Percentiles rank a stretch among this genome's conserved stretches.
Conservation (phyloP, 2,329 filamentous ascomycete species). For the Xylariomycetidae sp. region DNA sequence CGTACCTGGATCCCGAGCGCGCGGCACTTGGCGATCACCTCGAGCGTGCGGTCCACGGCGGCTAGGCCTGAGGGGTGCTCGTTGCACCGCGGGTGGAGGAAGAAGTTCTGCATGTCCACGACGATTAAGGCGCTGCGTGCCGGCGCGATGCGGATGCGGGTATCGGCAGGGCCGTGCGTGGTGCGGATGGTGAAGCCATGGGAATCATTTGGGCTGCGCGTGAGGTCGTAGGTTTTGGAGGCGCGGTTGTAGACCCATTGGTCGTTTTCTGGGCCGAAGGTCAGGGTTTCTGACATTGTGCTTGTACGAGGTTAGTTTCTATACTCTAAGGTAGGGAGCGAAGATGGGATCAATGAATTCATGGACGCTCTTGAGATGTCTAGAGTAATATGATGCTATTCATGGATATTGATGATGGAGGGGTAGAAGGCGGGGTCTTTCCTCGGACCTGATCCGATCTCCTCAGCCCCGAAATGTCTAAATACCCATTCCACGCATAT, state of each 20-base stretch:
- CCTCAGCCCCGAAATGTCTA: no score
- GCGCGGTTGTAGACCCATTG: slow-evolving; percentile 25
- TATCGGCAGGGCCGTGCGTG: neutral
- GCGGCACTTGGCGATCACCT: slow-evolving; percentile 39
- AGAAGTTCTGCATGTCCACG: slow-evolving; percentile 49
- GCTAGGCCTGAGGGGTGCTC: slow-evolving; percentile 34
- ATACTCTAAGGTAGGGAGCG: no score
- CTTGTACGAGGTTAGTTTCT: no score
- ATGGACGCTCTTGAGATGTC: no score
- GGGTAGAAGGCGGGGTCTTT: no score
- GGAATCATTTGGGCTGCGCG: slow-evolving; percentile 13
- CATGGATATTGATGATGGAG: no score
- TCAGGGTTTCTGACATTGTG: slow-evolving; percentile 15
- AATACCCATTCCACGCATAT: no score
- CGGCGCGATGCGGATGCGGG: slow-evolving; percentile 19
- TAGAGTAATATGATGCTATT: no score
- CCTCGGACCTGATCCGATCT: no score
- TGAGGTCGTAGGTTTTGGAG: slow-evolving; percentile 22
- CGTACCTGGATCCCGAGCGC: slow-evolving; percentile 40
- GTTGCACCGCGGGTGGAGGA: slow-evolving; percentile 37
- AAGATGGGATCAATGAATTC: no score
- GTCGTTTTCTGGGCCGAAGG: slow-evolving; percentile 24
- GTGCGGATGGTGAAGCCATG: neutral
- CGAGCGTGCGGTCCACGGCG: slow-evolving; percentile 33
- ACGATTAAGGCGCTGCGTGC: slow-evolving; percentile 40